These are phyloP conservation scores for Aspergillus sp. DNA, from an alignment of 2,329 filamentous ascomycete species.

Conservation along the genomic window DNA sequence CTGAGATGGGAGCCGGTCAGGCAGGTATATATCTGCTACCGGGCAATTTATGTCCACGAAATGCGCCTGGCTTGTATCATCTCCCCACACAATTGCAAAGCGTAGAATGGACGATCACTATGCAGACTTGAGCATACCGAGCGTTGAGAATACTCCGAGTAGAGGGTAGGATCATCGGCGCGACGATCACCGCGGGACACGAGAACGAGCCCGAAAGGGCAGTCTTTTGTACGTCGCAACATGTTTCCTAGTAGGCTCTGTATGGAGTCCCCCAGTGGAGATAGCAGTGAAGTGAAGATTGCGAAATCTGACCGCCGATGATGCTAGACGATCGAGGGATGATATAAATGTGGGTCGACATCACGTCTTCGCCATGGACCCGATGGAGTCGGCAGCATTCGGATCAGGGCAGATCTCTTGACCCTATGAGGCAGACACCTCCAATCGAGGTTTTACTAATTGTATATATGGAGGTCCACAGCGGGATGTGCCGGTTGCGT, in stretches of 20 bases:
- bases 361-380: slow-evolving; percentile 16
- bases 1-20: background rate
- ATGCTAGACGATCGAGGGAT: slow-evolving; percentile 12
- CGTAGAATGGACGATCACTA: background rate
- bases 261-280: background rate
- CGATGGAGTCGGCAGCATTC: background rate
- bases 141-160: background rate
- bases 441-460: no score
- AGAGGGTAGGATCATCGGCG: no score
- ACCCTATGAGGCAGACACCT: no score
- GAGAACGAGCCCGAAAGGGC: no score
- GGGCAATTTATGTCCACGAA: background rate
- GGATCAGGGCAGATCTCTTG: background rate
- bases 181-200: no score
- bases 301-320: slow-evolving; percentile 17
- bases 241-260: no score
- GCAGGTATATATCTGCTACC: background rate
- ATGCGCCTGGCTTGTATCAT: slow-evolving; percentile 17
- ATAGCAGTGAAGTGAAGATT: slow-evolving; percentile 6
- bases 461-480: no score
- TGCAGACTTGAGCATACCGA: background rate
- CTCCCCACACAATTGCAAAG: slow-evolving; percentile 16
- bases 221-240: no score
- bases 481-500: background rate
- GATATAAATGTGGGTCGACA: slow-evolving; percentile 17